A percentile compares a stretch with the other conserved stretches of the same genome.
These are phyloP conservation scores for Sporothrix brasiliensis DNA, from an alignment of 2,329 filamentous ascomycete species.

Conservation along the genomic window DNA sequence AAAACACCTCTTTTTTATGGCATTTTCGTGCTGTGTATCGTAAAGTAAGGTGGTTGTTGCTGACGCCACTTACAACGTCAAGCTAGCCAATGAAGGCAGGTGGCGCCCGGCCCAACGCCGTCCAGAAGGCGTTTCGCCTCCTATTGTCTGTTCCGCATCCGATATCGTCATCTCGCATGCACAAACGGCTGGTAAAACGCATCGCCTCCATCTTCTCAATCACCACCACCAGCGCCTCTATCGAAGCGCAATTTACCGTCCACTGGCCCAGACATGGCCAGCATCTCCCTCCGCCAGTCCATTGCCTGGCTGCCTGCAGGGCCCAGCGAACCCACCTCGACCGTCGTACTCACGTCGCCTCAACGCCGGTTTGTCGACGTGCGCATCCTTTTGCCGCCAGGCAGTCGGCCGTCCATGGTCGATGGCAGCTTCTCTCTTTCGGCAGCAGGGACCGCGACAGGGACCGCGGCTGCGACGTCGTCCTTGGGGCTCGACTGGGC, in stretches of 20 bases:
- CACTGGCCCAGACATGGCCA: conserved; percentile 43
- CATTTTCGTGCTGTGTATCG: too few relatives aligned
- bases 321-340: conserved; percentile 63
- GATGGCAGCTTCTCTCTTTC: conserved; percentile 17
- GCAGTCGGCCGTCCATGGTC: conserved; percentile 13
- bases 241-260: too few relatives aligned
- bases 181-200: too few relatives aligned
- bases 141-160: too few relatives aligned
- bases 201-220: too few relatives aligned
- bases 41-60: background rate
- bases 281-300: conserved; percentile 60
- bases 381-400: conserved; percentile 47
- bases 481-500: conserved; percentile 61
- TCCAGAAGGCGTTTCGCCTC: too few relatives aligned
- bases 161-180: too few relatives aligned
- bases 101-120: background rate
- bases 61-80: background rate
- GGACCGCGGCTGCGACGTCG: conserved; percentile 25
- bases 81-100: conserved; percentile 12
- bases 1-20: too few relatives aligned
- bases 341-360: conserved; percentile 65
- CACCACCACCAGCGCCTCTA: too few relatives aligned
- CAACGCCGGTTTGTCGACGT: conserved; percentile 63
- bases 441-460: background rate
- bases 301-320: conserved; percentile 61